phyloP scores from a whole-genome alignment of 306 rosid genomes.

The Fragaria ananassa region DNA sequence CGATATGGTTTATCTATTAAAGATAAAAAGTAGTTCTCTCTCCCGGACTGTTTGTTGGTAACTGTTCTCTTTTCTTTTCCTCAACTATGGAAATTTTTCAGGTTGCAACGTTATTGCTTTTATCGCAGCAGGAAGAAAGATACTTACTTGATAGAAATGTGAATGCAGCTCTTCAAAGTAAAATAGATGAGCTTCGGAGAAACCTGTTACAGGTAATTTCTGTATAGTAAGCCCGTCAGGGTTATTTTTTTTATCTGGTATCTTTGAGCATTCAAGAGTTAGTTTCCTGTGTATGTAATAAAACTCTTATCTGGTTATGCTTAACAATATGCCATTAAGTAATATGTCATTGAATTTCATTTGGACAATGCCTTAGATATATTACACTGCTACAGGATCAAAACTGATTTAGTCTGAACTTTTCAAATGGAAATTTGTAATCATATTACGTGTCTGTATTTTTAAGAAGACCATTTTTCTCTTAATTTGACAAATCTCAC shows the following conservation, averaged over 20 bases:
- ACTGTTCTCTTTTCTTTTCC: conserved; percentile 18
- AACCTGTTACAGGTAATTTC: conserved; percentile 78
- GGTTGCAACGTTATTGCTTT: conserved; percentile 74
- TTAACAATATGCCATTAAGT: background rate
- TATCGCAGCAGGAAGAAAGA: conserved; percentile 96
- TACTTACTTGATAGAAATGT: conserved; percentile 80
- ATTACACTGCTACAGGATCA: background rate
- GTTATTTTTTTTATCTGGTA: conserved; percentile 22
- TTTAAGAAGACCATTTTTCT: background rate
- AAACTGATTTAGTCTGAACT: background rate
- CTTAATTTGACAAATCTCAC: background rate
- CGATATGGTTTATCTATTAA: background rate
- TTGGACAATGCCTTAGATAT: background rate
- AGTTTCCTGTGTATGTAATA: background rate
- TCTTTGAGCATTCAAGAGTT: background rate
- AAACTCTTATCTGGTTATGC: background rate
- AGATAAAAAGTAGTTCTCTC: background rate
- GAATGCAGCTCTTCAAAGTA: conserved; percentile 66
- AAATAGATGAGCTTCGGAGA: conserved; percentile 81
- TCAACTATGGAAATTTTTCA: conserved; percentile 33
- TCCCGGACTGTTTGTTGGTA: background rate
- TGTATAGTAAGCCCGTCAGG: background rate
- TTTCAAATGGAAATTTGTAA: background rate
- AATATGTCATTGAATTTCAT: background rate
- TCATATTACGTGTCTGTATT: background rate